These are phyloP conservation scores for Batkoa obscura DNA, from an alignment of 371 early-diverging fungal species.

Conservation along the genomic window DNA sequence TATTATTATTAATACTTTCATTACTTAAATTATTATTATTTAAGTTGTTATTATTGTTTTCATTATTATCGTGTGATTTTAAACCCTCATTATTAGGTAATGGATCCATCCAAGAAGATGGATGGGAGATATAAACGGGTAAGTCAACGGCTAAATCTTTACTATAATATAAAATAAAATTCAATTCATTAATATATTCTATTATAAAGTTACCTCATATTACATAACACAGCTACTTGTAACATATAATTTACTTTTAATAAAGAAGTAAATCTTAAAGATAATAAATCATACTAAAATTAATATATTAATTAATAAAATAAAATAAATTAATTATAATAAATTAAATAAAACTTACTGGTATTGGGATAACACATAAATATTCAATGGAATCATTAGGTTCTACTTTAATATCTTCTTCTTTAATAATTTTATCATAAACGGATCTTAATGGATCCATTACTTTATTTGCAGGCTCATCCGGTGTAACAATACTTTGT, in stretches of 20 bases:
- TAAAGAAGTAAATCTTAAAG: conserved; percentile 11
- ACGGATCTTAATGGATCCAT: neutral
- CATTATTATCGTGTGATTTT: no score
- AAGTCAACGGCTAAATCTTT: conserved; percentile 15
- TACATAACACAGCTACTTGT: conserved; percentile 14
- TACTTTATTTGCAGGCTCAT: neutral
- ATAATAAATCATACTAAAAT: neutral
- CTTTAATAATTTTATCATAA: neutral
- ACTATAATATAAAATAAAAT: conserved; percentile 1
- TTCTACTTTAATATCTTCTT: neutral
- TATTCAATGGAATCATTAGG: neutral
- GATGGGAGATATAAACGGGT: conserved; percentile 15
- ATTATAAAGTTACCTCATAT: conserved; percentile 8
- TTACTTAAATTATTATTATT: no score
- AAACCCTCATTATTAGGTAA: no score
- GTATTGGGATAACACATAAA: neutral
- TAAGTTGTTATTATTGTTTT: no score
- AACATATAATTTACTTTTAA: conserved; percentile 14
- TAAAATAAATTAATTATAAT: no score
- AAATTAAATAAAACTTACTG: no score
- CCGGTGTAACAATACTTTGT: neutral
- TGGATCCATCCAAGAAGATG: conserved; percentile 17
- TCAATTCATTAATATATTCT: no score
- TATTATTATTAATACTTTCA: no score
- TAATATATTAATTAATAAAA: neutral